phyloP scores from a whole-genome alignment of 768 basidiomycete genomes.

The Tulasnella sp. region DNA sequence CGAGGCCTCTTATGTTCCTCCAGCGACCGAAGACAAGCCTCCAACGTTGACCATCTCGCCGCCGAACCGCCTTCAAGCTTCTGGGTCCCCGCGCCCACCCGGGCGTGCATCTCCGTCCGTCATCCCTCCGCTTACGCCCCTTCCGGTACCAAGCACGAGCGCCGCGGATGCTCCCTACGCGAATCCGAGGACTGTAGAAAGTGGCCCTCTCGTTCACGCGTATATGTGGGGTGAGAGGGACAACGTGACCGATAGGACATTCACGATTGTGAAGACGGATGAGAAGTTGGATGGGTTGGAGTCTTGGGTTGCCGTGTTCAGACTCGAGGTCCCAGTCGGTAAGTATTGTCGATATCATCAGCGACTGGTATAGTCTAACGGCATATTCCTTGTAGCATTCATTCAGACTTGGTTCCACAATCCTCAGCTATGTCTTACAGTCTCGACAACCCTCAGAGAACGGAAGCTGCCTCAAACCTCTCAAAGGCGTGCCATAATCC shows the following conservation, averaged over 20 bases:
- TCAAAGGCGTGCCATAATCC: slow-evolving; percentile 26
- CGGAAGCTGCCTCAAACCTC: slow-evolving; percentile 45
- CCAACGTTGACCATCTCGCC: slow-evolving; percentile 40
- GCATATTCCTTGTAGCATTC: slow-evolving; percentile 41
- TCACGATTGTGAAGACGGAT: slow-evolving; percentile 52
- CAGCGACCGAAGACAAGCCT: slow-evolving; percentile 1
- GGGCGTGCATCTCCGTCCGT: slow-evolving; percentile 42
- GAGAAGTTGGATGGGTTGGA: slow-evolving; percentile 30
- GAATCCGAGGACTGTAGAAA: slow-evolving; percentile 32
- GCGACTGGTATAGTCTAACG: not conserved
- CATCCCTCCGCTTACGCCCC: slow-evolving; percentile 67
- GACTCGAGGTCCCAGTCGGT: slow-evolving; percentile 69
- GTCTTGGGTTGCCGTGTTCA: slow-evolving; percentile 73
- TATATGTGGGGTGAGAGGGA: slow-evolving; percentile 57
- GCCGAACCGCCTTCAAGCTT: slow-evolving; percentile 27
- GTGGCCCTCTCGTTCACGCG: slow-evolving; percentile 62
- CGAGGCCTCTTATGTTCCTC: slow-evolving; percentile 57
- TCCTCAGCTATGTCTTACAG: slow-evolving; percentile 73
- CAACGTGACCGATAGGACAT: slow-evolving; percentile 20
- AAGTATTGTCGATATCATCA: slow-evolving; percentile 25
- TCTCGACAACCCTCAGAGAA: slow-evolving; percentile 79
- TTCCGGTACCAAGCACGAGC: slow-evolving; percentile 64
- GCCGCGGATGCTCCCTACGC: slow-evolving; percentile 68
- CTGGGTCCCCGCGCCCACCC: slow-evolving; percentile 26
- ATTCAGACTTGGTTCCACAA: slow-evolving; percentile 54